These are phyloP conservation scores for Pharus latifolius DNA, from an alignment of 176 grass and related monocot species.

Conservation along the genomic window DNA sequence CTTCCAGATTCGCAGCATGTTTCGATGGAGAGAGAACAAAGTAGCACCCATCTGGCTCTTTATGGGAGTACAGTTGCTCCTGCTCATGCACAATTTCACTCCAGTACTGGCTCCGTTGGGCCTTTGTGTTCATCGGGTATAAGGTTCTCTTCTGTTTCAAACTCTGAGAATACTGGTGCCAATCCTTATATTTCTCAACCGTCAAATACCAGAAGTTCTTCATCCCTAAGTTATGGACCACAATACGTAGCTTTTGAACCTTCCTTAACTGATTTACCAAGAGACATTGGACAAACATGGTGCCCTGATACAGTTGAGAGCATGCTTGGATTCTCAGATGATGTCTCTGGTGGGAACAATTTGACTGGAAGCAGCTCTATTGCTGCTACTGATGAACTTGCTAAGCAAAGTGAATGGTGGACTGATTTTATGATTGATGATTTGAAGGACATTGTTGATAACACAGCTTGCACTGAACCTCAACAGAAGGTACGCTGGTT, in stretches of 20 bases:
- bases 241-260: slow-evolving; percentile 30
- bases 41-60: slow-evolving; percentile 5
- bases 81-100: slow-evolving; percentile 17
- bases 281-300: slow-evolving; percentile 37
- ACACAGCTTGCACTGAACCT: not conserved
- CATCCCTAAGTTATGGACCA: slow-evolving; percentile 18
- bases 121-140: slow-evolving; percentile 22
- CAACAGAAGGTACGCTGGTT: slow-evolving; percentile 21
- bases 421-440: slow-evolving; percentile 40
- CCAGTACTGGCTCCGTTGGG: slow-evolving; percentile 31
- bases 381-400: slow-evolving; percentile 32
- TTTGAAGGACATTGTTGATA: slow-evolving; percentile 35
- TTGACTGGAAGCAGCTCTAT: slow-evolving; percentile 20
- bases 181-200: slow-evolving; percentile 33
- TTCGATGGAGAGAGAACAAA: slow-evolving; percentile 35
- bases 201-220: slow-evolving; percentile 18
- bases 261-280: slow-evolving; percentile 20
- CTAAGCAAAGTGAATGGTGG: slow-evolving; percentile 55
- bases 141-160: slow-evolving; percentile 33
- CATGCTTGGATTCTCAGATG: slow-evolving; percentile 39
- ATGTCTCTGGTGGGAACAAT: slow-evolving; percentile 30
- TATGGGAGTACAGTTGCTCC: slow-evolving; percentile 10
- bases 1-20: slow-evolving; percentile 27
- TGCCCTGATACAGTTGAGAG: slow-evolving; percentile 33
- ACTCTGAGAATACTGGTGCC: slow-evolving; percentile 10